Evolutionary conservation across 805 yeast genomes (phyloP), one percentile per base, ranked within the genome.

Genomic region (Pichia gijzeniarum): DNA sequence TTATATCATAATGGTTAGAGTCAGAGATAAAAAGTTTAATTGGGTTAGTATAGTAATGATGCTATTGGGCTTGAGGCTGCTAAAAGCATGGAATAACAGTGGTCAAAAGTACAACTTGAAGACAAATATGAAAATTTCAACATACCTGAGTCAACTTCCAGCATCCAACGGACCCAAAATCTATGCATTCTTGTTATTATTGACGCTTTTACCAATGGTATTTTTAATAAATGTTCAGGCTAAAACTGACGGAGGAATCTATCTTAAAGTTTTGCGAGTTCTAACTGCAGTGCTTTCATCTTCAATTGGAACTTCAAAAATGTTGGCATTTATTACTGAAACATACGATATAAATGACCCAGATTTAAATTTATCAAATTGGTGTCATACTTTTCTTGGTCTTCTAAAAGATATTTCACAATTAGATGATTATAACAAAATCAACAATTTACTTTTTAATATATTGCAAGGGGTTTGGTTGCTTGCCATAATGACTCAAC

Each of bases 11-110:
- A 46, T 49, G 18, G 39, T 52, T 45, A 47, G 59, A 3, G 14
- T 51, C 8, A 47, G 47, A 14, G 30, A 35, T 12, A 33, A 42
- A 14, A 31, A 48, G 20, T 48, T 21, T 20, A 35, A 20, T 9
- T 21, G 52, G 28, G 28, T 51, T 18, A 53, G 61, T 51, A 49
- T 52, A 13, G 1, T 46, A 1, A 18, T 50, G 10, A 27, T 65
- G 19, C 48, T 70, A 5, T 17, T 64, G 0, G 60, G 77, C 3
- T 48, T 82, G 9, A 72, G 97, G 46, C 8, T 82, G 0, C 60
- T 89, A 19, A 72, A 93, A 45, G 82, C 87, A 1, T 93, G 96
- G 95, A 85, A 83, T 57, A 83, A 82, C 53, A 79, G 91, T 42
- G 98, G 98, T 1, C 97, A 90, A 57, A 93, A 93, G 53, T 81